These are phyloP conservation scores for Marchantia polymorpha DNA, from an alignment of 225 moss, liverwort and hornwort species.

Conservation along the genomic window DNA sequence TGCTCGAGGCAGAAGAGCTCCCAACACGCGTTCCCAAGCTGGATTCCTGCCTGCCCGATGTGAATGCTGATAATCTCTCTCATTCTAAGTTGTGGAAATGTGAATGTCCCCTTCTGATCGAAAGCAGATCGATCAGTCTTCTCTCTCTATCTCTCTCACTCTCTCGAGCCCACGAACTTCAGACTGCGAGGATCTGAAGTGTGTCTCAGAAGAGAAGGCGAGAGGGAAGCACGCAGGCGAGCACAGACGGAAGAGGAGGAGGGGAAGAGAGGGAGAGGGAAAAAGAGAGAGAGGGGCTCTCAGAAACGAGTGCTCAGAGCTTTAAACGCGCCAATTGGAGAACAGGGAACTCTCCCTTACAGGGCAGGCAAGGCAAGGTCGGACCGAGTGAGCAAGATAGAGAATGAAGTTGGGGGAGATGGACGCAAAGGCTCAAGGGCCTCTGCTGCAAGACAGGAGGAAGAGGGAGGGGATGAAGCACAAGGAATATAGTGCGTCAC, in stretches of 20 bases:
- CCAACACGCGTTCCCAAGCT: conserved; percentile 47
- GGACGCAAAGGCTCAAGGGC: not conserved
- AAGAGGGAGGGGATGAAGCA: conserved; percentile 1
- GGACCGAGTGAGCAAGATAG: no score
- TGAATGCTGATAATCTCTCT: conserved; percentile 47
- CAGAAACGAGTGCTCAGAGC: conserved; percentile 3
- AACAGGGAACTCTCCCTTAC: not conserved
- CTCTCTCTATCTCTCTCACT: not conserved
- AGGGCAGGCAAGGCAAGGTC: not conserved
- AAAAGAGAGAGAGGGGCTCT: not conserved
- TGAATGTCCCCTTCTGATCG: not conserved
- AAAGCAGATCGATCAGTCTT: conserved; percentile 3
- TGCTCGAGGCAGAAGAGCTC: conserved; percentile 48
- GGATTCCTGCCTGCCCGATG: conserved; percentile 46
- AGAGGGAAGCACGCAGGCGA: not conserved
- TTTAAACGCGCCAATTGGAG: not conserved
- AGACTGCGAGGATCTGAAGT: conserved; percentile 21
- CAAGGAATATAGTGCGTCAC: not conserved
- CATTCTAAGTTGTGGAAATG: conserved; percentile 19
- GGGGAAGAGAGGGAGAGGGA: not conserved
- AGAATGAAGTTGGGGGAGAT: not conserved
- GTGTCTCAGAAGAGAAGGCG: conserved; percentile 11
- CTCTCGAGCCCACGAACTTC: conserved; percentile 19
- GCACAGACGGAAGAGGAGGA: not conserved
- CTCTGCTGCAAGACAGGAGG: not conserved